Evolutionary conservation across 2,329 filamentous ascomycete genomes (phyloP).

Genomic region (Ceratocystiopsis minuta): DNA sequence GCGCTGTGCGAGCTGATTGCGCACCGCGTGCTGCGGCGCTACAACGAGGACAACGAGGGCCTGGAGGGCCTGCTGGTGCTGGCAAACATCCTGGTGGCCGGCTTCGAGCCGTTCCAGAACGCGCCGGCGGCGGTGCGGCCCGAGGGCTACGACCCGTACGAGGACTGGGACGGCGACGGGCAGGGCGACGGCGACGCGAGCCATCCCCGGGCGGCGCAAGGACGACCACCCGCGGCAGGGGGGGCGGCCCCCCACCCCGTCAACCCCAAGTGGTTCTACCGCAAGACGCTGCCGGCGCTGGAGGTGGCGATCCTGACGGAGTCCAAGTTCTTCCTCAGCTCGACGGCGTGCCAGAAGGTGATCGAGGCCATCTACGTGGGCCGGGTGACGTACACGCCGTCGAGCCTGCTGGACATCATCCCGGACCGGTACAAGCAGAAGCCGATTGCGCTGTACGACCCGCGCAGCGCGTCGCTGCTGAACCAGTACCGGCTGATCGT

Average conservation of each 20-base stretch:
- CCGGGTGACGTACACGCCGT: conserved; percentile 65
- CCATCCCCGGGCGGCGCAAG: too few species aligned
- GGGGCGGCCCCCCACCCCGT: too few species aligned
- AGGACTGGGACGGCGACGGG: neutral
- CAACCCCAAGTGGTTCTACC: conserved; percentile 24
- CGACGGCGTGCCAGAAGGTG: conserved; percentile 64
- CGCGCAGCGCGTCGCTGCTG: conserved; percentile 52
- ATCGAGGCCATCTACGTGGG: conserved; percentile 71
- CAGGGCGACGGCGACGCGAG: conserved; percentile 14
- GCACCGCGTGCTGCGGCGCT: conserved; percentile 57
- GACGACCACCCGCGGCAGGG: too few species aligned
- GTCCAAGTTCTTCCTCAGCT: conserved; percentile 60
- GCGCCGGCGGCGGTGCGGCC: conserved; percentile 49
- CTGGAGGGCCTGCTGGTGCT: conserved; percentile 53
- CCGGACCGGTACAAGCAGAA: conserved; percentile 75
- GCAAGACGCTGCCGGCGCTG: conserved; percentile 53
- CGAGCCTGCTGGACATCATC: conserved; percentile 64
- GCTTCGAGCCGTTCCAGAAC: conserved; percentile 74
- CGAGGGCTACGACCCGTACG: conserved; percentile 26
- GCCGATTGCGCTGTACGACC: conserved; percentile 66
- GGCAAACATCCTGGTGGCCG: conserved; percentile 63
- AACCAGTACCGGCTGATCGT: conserved; percentile 79
- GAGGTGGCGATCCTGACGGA: conserved; percentile 73
- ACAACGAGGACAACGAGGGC: conserved; percentile 60
- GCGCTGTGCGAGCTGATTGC: conserved; percentile 67